These are phyloP conservation scores for Verbena officinalis DNA, from an alignment of 257 asterid genomes.

Conservation along the genomic window DNA sequence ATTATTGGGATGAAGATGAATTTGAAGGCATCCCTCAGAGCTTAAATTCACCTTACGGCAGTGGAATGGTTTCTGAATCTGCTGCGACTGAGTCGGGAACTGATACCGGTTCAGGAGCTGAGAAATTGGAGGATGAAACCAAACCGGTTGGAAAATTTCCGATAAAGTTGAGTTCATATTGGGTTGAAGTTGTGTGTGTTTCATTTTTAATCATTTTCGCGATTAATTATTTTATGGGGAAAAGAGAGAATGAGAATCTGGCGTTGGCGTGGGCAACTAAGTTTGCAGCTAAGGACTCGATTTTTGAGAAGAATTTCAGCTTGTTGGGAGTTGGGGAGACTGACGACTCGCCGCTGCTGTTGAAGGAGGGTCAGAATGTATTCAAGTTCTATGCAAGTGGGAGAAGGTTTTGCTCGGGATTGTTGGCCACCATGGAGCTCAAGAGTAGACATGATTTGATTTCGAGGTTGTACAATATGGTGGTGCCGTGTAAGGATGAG, in stretches of 20 bases:
- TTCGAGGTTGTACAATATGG: constrained; percentile 79
- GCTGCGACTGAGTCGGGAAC: constrained; percentile 32
- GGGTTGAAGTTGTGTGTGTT: constrained; percentile 71
- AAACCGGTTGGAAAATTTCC: constrained; percentile 34
- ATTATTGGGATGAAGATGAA: constrained; percentile 92
- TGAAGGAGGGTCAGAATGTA: constrained; percentile 78
- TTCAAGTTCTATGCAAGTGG: constrained; percentile 90
- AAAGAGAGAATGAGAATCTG: constrained; percentile 47
- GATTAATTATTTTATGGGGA: constrained; percentile 49
- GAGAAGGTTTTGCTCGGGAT: constrained; percentile 88
- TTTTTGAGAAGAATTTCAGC: constrained; percentile 87
- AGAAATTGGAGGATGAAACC: constrained; percentile 5
- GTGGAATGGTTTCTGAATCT: constrained; percentile 35
- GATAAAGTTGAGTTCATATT: constrained; percentile 43
- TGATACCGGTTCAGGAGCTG: constrained; percentile 24
- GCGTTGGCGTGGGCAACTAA: constrained; percentile 81
- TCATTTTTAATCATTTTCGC: constrained; percentile 70
- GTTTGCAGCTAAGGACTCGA: constrained; percentile 72
- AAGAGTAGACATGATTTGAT: constrained; percentile 94
- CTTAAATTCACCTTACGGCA: constrained; percentile 26
- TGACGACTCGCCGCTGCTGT: constrained; percentile 76
- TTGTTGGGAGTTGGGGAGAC: constrained; percentile 85
- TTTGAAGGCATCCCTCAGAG: constrained; percentile 77
- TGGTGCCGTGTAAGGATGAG: constrained; percentile 92
- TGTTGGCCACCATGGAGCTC: constrained; percentile 93